Conservation (phyloP, 495 filamentous ascomycete genomes). For the Penicillium nucicola region DNA sequence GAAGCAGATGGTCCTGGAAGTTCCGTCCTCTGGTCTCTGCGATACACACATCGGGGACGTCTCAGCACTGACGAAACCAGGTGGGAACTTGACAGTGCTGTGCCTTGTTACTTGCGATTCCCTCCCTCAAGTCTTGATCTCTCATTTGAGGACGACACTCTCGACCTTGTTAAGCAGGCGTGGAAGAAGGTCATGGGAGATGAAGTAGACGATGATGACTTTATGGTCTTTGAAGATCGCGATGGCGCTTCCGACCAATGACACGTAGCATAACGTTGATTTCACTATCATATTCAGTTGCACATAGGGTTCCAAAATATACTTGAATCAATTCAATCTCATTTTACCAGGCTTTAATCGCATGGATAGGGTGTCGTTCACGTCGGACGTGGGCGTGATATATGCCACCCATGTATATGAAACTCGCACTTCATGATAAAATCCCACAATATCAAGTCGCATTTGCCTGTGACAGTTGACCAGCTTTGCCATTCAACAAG, state of each 20-base stretch:
- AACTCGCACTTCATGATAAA: too few relatives aligned
- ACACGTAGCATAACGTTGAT: constrained; percentile 12
- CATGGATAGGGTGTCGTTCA: too few relatives aligned
- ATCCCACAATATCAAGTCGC: too few relatives aligned
- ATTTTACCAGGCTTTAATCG: too few relatives aligned
- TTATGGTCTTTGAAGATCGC: constrained; percentile 60
- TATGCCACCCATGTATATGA: too few relatives aligned
- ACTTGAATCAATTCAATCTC: not conserved
- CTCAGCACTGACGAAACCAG: constrained; percentile 10
- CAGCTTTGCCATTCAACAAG: not conserved
- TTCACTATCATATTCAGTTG: not conserved
- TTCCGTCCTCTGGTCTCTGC: constrained; percentile 57
- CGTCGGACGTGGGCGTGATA: too few relatives aligned
- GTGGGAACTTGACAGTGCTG: constrained; percentile 9
- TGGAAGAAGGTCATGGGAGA: constrained; percentile 62
- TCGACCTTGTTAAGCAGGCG: constrained; percentile 58
- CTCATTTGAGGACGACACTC: constrained; percentile 63
- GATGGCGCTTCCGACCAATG: constrained; percentile 33
- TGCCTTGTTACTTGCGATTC: constrained; percentile 37
- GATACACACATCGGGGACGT: constrained; percentile 54
- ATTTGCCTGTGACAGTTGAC: too few relatives aligned
- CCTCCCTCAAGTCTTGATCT: constrained; percentile 57
- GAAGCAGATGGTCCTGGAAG: constrained; percentile 27
- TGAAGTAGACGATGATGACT: constrained; percentile 44
- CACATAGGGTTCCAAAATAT: too few relatives aligned